A percentile compares a stretch with the other conserved stretches of the same genome.
phyloP scores from a whole-genome alignment of 1,284 basidiomycete species.

The Laetiporus sulphureus region DNA sequence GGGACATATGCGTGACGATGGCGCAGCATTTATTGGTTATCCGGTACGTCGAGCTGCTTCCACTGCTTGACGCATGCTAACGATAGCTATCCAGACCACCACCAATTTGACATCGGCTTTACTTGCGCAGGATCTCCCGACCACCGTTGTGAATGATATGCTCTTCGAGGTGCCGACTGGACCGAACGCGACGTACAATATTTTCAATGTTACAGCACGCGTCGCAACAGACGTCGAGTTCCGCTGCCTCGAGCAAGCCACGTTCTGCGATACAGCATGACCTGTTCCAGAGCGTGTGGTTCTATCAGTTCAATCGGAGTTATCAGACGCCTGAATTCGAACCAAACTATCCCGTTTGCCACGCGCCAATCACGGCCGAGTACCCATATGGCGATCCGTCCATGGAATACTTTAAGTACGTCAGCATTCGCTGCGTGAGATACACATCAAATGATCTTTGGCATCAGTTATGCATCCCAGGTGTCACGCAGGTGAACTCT shows the following conservation, averaged over 20 bases:
- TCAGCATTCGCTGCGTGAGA: too few relatives aligned
- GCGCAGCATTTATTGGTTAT: slow-evolving; percentile 28
- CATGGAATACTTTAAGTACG: slow-evolving; percentile 26
- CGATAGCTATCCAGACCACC: too few relatives aligned
- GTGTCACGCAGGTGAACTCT: slow-evolving; percentile 32
- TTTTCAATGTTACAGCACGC: slow-evolving; percentile 31
- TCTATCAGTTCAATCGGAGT: slow-evolving; percentile 33
- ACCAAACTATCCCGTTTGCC: slow-evolving; percentile 30
- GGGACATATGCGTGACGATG: slow-evolving; percentile 37
- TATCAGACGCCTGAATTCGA: slow-evolving; percentile 31
- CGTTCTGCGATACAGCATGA: slow-evolving; percentile 26
- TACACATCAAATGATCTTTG: too few relatives aligned
- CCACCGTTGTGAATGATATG: slow-evolving; percentile 12
- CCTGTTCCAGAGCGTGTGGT: slow-evolving; percentile 27
- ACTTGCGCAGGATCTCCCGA: slow-evolving; percentile 15
- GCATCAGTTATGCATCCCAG: too few relatives aligned
- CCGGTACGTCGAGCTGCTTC: too few relatives aligned
- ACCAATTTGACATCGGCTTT: slow-evolving; percentile 18
- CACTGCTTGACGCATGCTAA: too few relatives aligned
- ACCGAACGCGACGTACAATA: slow-evolving; percentile 24
- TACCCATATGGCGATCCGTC: slow-evolving; percentile 30
- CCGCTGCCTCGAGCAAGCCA: slow-evolving; percentile 34
- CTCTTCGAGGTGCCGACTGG: slow-evolving; percentile 26
- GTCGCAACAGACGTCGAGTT: slow-evolving; percentile 30
- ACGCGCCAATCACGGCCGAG: slow-evolving; percentile 25